These are phyloP conservation scores for Baffinella frigidus DNA, from an alignment of 208 protist genomes.

Conservation along the genomic window DNA sequence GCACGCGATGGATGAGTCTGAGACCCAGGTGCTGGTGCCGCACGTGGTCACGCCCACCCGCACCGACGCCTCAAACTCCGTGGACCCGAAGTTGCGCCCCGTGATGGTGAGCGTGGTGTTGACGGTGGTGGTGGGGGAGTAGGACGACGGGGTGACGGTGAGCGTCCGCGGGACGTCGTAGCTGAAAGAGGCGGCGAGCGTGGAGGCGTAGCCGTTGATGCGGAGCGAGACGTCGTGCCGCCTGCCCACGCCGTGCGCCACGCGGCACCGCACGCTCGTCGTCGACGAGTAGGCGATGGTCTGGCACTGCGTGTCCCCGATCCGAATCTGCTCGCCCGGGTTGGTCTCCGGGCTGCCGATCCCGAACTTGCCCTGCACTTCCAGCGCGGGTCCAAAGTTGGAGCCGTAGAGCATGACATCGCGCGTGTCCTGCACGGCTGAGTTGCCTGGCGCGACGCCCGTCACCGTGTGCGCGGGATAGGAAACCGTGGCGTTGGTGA, in stretches of 20 bases:
- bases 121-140: background rate
- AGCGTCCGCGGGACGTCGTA: background rate
- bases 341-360: background rate
- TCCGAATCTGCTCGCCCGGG: background rate
- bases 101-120: background rate
- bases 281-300: background rate
- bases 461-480: background rate
- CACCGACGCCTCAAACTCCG: background rate
- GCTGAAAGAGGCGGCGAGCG: background rate
- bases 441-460: background rate
- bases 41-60: background rate
- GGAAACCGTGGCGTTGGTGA: background rate
- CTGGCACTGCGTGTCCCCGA: background rate
- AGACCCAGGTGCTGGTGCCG: background rate
- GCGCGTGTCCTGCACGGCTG: too few relatives aligned
- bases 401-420: too few relatives aligned
- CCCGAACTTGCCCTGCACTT: background rate
- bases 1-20: slow-evolving; percentile 26
- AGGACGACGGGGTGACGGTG: background rate
- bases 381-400: background rate
- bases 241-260: background rate
- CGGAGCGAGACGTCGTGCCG: background rate
- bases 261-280: background rate
- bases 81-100: slow-evolving; percentile 5
- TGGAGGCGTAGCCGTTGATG: background rate